Conservation (phyloP, 371 early-diverging fungal species). For the Mucor ambiguus region DNA sequence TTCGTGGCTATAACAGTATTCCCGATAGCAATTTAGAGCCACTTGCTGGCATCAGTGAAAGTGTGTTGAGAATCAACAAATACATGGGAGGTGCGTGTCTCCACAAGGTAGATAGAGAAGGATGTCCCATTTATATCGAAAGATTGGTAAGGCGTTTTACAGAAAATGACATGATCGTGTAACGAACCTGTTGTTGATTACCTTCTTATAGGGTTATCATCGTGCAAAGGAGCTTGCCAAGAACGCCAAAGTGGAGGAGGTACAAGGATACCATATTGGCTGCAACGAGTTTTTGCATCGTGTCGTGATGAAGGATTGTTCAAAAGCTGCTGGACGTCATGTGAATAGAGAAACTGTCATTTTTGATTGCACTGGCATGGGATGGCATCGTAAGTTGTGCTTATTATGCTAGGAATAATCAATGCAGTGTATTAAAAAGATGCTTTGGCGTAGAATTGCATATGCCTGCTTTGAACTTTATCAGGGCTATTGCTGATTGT, state of each 20-base stretch:
- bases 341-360: conserved; percentile 82
- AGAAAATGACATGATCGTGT: conserved; percentile 7
- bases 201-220: conserved; percentile 60
- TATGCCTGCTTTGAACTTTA: conserved; percentile 75
- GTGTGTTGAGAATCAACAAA: conserved; percentile 65
- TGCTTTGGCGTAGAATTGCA: conserved; percentile 59
- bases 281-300: conserved; percentile 78
- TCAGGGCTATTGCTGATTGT: conserved; percentile 73
- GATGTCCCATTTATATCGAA: conserved; percentile 83
- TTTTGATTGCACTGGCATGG: conserved; percentile 84
- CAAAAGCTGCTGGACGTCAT: conserved; percentile 60
- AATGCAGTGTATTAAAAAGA: conserved; percentile 18
- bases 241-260: conserved; percentile 62
- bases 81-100: conserved; percentile 82
- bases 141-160: conserved; percentile 33
- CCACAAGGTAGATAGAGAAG: conserved; percentile 83
- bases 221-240: conserved; percentile 74
- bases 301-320: conserved; percentile 74
- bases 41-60: conserved; percentile 66
- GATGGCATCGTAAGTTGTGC: conserved; percentile 62
- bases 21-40: conserved; percentile 72
- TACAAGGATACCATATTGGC: conserved; percentile 74
- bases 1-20: conserved; percentile 70
- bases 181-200: not conserved
- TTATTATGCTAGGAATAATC: not conserved